These are phyloP conservation scores for Colletotrichum eleusines DNA, from an alignment of 2,329 filamentous ascomycete genomes.

Conservation along the genomic window DNA sequence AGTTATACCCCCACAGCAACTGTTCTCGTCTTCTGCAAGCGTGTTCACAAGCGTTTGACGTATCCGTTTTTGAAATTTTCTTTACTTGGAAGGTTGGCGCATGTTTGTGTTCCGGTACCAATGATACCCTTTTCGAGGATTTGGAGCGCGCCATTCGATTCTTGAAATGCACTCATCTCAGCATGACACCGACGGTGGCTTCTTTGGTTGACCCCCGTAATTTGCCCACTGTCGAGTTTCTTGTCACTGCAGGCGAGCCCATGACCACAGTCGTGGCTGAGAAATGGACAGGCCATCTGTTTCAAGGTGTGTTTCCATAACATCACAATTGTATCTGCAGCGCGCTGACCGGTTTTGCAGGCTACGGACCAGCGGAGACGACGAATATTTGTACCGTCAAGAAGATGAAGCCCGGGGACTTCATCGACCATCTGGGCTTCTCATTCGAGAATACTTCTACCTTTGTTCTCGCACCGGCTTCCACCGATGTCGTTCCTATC, in stretches of 20 bases:
- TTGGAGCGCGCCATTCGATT: slow-evolving; percentile 74
- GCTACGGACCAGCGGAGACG: slow-evolving; percentile 87
- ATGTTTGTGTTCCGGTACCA: slow-evolving; percentile 80
- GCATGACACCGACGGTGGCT: slow-evolving; percentile 87
- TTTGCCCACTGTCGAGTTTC: slow-evolving; percentile 77
- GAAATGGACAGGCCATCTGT: slow-evolving; percentile 77
- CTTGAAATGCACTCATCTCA: slow-evolving; percentile 81
- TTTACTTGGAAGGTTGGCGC: slow-evolving; percentile 85
- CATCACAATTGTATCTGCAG: background rate
- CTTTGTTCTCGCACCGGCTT: slow-evolving; percentile 67
- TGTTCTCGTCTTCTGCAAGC: slow-evolving; percentile 79
- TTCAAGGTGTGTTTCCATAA: slow-evolving; percentile 66
- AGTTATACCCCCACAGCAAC: slow-evolving; percentile 71
- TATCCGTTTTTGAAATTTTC: slow-evolving; percentile 92
- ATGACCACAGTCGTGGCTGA: slow-evolving; percentile 78
- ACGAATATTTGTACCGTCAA: slow-evolving; percentile 89
- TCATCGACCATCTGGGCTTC: slow-evolving; percentile 81
- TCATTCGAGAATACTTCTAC: slow-evolving; percentile 82
- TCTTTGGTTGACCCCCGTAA: slow-evolving; percentile 76
- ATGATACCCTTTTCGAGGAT: slow-evolving; percentile 80
- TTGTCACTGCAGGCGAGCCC: slow-evolving; percentile 86
- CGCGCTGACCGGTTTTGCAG: slow-evolving; percentile 44
- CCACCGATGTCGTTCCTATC: slow-evolving; percentile 68
- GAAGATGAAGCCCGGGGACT: slow-evolving; percentile 67
- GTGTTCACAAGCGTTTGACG: slow-evolving; percentile 87